Conservation (phyloP, 495 filamentous ascomycete species). For the Geoglossum glabrum region DNA sequence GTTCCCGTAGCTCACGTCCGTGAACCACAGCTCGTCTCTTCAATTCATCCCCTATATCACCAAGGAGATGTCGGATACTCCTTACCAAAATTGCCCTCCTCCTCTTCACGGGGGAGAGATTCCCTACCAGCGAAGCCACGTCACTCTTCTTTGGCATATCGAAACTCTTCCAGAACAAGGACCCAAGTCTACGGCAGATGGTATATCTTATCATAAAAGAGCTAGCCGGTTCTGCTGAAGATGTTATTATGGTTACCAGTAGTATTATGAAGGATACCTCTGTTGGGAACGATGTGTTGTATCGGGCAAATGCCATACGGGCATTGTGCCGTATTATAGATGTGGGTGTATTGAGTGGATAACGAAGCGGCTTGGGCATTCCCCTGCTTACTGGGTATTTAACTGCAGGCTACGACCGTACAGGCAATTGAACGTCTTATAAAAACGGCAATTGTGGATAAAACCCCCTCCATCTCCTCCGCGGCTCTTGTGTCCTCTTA, state of each 20-base stretch:
- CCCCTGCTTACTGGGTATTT: slow-evolving; percentile 6
- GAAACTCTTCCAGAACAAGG: slow-evolving; percentile 99
- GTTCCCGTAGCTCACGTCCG: slow-evolving; percentile 3
- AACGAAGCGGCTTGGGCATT: not conserved
- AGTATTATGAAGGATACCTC: slow-evolving; percentile 99
- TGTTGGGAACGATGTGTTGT: slow-evolving; percentile 84
- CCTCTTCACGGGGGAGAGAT: slow-evolving; percentile 89
- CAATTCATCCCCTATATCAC: slow-evolving; percentile 88
- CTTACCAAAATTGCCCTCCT: slow-evolving; percentile 95
- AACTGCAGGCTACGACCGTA: slow-evolving; percentile 65
- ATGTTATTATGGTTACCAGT: slow-evolving; percentile 98
- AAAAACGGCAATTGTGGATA: slow-evolving; percentile 99
- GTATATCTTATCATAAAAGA: slow-evolving; percentile 97
- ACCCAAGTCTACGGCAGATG: slow-evolving; percentile 96
- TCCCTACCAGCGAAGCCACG: slow-evolving; percentile 92
- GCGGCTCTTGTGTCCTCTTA: slow-evolving; percentile 95
- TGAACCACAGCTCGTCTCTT: slow-evolving; percentile 65
- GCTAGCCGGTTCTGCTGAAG: slow-evolving; percentile 84
- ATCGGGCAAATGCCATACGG: slow-evolving; percentile 90
- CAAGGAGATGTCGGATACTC: slow-evolving; percentile 83
- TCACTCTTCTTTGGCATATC: slow-evolving; percentile 98
- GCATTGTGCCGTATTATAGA: slow-evolving; percentile 95
- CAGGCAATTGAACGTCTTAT: slow-evolving; percentile 96
- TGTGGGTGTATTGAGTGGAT: slow-evolving; percentile 31
- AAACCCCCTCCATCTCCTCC: slow-evolving; percentile 92